Conservation (phyloP, 192 early-diverging fungal genomes). For the Backusella westeae region DNA sequence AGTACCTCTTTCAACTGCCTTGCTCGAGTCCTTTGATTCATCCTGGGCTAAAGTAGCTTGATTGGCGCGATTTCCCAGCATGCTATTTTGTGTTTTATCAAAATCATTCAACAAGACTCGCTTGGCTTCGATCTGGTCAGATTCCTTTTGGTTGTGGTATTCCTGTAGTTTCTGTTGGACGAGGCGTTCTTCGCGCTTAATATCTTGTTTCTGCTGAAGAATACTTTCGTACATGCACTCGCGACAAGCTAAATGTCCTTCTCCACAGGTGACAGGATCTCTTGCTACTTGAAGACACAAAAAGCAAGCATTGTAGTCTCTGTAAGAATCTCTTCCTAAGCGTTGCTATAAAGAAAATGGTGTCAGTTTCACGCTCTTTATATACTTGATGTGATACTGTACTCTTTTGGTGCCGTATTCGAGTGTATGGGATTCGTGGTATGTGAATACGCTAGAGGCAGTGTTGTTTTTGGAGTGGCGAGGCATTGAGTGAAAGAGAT, state of each 20-base stretch:
- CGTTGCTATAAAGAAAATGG: slow-evolving; percentile 51
- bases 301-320: slow-evolving; percentile 84
- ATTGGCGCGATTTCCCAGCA: slow-evolving; percentile 28
- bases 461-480: slow-evolving; percentile 96
- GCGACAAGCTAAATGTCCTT: slow-evolving; percentile 86
- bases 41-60: not conserved
- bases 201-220: slow-evolving; percentile 79
- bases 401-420: slow-evolving; percentile 89
- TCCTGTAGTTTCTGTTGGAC: slow-evolving; percentile 43
- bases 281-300: slow-evolving; percentile 78
- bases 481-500: slow-evolving; percentile 45
- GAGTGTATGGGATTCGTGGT: slow-evolving; percentile 81
- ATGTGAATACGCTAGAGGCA: slow-evolving; percentile 85
- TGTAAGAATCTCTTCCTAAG: slow-evolving; percentile 80
- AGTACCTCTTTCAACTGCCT: slow-evolving; percentile 4
- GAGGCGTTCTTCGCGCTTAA: slow-evolving; percentile 54
- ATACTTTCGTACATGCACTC: slow-evolving; percentile 88
- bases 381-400: not conserved
- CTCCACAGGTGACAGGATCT: slow-evolving; percentile 64
- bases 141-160: slow-evolving; percentile 40
- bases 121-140: slow-evolving; percentile 41
- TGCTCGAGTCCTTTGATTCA: not conserved
- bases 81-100: slow-evolving; percentile 63
- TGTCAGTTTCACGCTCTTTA: not conserved
- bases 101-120: slow-evolving; percentile 57